Conservation (phyloP, 106 monocot genomes). For the Chionographis japonica region DNA sequence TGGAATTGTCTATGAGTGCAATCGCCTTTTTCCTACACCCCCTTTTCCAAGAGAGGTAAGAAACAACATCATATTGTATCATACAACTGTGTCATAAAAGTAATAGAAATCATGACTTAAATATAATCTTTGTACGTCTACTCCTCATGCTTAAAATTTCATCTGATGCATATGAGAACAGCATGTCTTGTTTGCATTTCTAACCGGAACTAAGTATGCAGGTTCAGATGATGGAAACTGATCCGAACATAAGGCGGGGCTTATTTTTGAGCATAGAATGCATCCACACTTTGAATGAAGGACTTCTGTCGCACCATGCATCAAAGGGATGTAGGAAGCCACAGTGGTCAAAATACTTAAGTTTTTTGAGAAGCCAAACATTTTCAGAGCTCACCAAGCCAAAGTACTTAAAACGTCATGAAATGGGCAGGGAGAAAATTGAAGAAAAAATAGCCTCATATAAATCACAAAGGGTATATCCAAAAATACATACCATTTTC, state of each 20-base stretch:
- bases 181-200: too few relatives aligned
- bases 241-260: slow-evolving; percentile 53
- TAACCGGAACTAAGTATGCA: slow-evolving; percentile 21
- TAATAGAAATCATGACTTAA: too few relatives aligned
- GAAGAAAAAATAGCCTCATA: slow-evolving; percentile 9
- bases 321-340: slow-evolving; percentile 73
- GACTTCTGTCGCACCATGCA: slow-evolving; percentile 73
- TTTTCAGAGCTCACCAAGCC: slow-evolving; percentile 82
- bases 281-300: slow-evolving; percentile 95
- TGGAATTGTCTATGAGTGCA: slow-evolving; percentile 91
- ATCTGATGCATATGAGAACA: too few relatives aligned
- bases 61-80: not conserved
- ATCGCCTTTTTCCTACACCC: slow-evolving; percentile 77
- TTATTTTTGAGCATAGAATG: slow-evolving; percentile 93
- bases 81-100: not conserved
- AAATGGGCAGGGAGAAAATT: not conserved
- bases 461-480: slow-evolving; percentile 22
- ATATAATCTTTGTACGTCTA: too few relatives aligned
- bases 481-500: slow-evolving; percentile 93
- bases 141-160: too few relatives aligned
- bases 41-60: slow-evolving; percentile 92
- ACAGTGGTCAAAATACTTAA: slow-evolving; percentile 78
- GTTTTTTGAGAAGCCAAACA: slow-evolving; percentile 78
- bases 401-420: slow-evolving; percentile 45
- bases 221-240: slow-evolving; percentile 68